Conservation (phyloP, 192 early-diverging fungal genomes). For the Backusella parvicylindrica region DNA sequence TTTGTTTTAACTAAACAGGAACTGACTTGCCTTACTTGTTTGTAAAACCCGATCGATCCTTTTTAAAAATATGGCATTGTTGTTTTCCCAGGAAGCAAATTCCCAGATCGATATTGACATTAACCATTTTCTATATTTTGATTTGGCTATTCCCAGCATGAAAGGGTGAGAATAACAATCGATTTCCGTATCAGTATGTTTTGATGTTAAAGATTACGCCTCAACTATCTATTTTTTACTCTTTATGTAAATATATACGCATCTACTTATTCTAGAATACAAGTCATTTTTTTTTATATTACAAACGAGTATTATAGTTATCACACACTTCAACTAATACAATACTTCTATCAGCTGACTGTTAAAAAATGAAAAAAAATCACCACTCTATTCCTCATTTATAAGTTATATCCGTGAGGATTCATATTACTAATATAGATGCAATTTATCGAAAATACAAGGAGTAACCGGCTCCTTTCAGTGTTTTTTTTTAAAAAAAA, state of each 20-base stretch:
- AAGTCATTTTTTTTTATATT: neutral
- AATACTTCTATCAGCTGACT: neutral
- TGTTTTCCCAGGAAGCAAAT: neutral
- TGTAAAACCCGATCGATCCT: neutral
- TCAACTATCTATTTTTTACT: neutral
- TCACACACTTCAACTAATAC: neutral
- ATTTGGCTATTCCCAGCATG: neutral
- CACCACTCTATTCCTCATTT: neutral
- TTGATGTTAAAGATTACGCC: neutral
- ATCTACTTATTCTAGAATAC: neutral
- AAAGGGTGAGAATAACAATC: neutral
- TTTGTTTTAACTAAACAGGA: neutral
- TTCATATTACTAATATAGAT: neutral
- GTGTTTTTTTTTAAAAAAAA: neutral
- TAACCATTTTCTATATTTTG: neutral
- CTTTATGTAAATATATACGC: neutral
- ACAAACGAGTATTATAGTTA: neutral
- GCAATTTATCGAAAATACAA: neutral
- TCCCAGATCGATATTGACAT: neutral
- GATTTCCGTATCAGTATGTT: no score
- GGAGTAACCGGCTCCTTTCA: neutral
- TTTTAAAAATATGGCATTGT: neutral
- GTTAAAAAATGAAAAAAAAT: neutral
- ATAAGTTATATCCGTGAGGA: neutral
- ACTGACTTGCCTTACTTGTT: neutral